These are phyloP conservation scores for Cicer bijugum DNA, from an alignment of 306 rosid species.

Conservation along the genomic window DNA sequence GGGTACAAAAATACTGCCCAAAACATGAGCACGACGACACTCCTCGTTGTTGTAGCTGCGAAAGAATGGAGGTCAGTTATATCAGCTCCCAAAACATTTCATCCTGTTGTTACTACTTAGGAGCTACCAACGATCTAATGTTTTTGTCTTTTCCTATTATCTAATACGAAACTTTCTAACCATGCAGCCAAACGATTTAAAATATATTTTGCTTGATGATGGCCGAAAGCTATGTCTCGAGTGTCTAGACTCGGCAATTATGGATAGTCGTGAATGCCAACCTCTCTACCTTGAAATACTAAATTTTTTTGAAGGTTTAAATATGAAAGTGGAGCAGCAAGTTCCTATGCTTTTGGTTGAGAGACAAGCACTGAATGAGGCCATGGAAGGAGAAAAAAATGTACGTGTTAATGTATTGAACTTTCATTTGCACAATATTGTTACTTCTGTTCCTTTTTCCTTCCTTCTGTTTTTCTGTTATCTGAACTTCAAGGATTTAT, in stretches of 20 bases:
- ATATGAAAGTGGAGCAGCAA: conserved; percentile 97
- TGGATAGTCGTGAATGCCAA: conserved; percentile 97
- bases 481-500: conserved; percentile 18
- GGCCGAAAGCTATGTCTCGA: conserved; percentile 95
- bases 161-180: conserved; percentile 45
- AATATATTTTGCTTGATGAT: conserved; percentile 89
- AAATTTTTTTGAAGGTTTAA: conserved; percentile 91
- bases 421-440: background rate
- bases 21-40: conserved; percentile 90
- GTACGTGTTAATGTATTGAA: conserved; percentile 45
- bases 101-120: background rate
- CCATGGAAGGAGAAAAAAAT: conserved; percentile 96
- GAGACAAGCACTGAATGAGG: conserved; percentile 97
- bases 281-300: conserved; percentile 97
- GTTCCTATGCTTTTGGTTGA: conserved; percentile 98
- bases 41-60: conserved; percentile 98
- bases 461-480: conserved; percentile 11
- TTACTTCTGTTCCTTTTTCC: conserved; percentile 1
- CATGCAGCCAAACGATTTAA: conserved; percentile 78
- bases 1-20: conserved; percentile 92
- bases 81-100: conserved; percentile 24
- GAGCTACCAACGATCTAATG: conserved; percentile 6
- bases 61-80: conserved; percentile 94
- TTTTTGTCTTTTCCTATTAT: background rate
- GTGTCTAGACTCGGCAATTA: conserved; percentile 92